Base-by-base conservation (phyloP, 257 asterid species). In the Lycium barbarum region DNA sequence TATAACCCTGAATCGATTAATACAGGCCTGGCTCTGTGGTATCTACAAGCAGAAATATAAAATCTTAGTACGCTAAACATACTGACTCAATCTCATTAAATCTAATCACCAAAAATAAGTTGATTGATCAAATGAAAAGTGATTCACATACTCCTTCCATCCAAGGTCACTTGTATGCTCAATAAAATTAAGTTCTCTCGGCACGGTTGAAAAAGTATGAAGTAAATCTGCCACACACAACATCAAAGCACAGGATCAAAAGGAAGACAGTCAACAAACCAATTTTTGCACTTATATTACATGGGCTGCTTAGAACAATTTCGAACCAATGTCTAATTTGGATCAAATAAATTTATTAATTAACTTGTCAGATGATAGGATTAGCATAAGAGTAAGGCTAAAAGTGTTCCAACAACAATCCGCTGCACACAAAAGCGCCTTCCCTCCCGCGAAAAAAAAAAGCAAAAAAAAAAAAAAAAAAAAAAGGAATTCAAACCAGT, bases 91-190 rank as follows among this genome's bases (percentile, higher is more conserved):
- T 47, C 79, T 63, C 79, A 58, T 38, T 9, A 17, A 7, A 80
- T 55, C 38, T 80, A 17, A 57, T 26, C 33, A 66, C 0, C 82
- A 57, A 82, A 83, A 26, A 66, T 49, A 66, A 38, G 13, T 82
- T 71, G 47, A n/a, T 35, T 66, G 59, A 82, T 49, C 79, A 63
- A 47, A 22, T 65, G 79, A 83, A 33, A 87, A 83, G 83, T 26
- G 40, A 36, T 76, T 26, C 63, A 78, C 97, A 81, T 90, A 94
- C 98, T 93, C 95, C 76, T 93, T 92, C 95, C 95, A 94, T 74
- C 95, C 95, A 85, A 93, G 90, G 83, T 91, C 91, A 74, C 97
- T 92, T 6, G 98, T 92, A 76, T 94, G 97, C 90, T 94, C 98
- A 59, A 94, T 90, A 62, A 94, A 94, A 87, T 94, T 94, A 55